phyloP scores from a whole-genome alignment of 1,284 basidiomycete genomes.

The Kwoniella shivajii region DNA sequence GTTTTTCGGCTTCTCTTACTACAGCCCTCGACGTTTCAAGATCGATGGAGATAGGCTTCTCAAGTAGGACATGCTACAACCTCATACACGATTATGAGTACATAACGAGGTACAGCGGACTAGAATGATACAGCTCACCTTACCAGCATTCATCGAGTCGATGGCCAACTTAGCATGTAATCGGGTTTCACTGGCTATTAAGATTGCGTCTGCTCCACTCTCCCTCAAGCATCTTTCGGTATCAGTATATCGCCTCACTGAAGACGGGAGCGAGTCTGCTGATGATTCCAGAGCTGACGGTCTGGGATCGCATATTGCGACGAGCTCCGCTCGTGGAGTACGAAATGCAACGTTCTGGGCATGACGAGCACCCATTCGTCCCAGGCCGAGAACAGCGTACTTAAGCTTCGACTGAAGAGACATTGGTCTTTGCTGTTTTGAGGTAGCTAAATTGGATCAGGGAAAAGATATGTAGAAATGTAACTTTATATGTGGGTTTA shows the following conservation, averaged over 20 bases:
- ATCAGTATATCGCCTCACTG: constrained; percentile 6
- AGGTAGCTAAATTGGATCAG: no score
- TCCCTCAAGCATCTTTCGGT: constrained; percentile 12
- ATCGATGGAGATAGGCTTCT: constrained; percentile 47
- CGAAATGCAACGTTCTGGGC: constrained; percentile 26
- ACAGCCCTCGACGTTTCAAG: constrained; percentile 28
- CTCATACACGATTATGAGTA: background rate
- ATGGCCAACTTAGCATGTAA: constrained; percentile 26
- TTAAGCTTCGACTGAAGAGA: constrained; percentile 12
- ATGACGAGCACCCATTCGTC: constrained; percentile 35
- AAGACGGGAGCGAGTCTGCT: constrained; percentile 10
- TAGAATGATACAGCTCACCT: constrained; percentile 12
- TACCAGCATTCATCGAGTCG: constrained; percentile 22
- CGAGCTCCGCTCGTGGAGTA: constrained; percentile 25
- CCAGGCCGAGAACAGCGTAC: constrained; percentile 31
- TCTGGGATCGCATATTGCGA: constrained; percentile 25
- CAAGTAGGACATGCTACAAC: constrained; percentile 38
- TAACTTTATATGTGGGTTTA: no score
- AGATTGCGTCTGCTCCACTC: constrained; percentile 23
- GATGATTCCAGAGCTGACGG: constrained; percentile 13
- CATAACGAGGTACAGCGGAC: background rate
- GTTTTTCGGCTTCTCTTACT: constrained; percentile 24
- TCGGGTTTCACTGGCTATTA: constrained; percentile 32
- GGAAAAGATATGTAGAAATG: no score
- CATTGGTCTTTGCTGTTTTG: no score